Conservation (phyloP, 192 early-diverging fungal species). For the Piromyces finnis region DNA sequence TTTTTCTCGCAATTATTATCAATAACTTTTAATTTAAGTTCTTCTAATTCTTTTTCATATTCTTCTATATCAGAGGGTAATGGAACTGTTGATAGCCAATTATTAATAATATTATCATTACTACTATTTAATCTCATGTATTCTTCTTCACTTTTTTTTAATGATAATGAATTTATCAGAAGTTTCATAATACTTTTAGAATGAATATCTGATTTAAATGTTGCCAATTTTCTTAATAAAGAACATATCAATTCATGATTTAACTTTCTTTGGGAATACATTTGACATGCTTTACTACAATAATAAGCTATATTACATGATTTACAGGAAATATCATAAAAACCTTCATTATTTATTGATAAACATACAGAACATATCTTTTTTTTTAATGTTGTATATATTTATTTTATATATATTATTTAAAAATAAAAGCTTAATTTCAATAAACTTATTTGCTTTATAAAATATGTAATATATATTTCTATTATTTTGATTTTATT, state of each 20-base stretch:
- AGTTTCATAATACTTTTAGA: not conserved
- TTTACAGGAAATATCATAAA: not conserved
- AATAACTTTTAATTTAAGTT: too few relatives aligned
- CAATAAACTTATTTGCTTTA: too few relatives aligned
- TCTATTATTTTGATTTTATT: too few relatives aligned
- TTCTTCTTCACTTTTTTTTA: not conserved
- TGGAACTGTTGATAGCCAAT: not conserved
- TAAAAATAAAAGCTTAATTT: too few relatives aligned
- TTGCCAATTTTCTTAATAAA: not conserved
- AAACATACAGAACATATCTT: not conserved
- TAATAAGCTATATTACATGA: not conserved
- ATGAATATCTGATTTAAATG: not conserved
- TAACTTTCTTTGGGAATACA: not conserved
- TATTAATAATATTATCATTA: not conserved
- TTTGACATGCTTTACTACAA: not conserved
- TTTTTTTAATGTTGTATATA: too few relatives aligned
- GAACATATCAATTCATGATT: not conserved
- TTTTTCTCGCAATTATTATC: too few relatives aligned
- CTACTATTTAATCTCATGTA: not conserved
- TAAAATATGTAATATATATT: too few relatives aligned
- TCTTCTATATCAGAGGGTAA: not conserved
- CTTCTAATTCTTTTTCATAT: not conserved
- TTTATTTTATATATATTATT: too few relatives aligned
- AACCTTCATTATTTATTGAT: not conserved
- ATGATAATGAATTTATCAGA: not conserved